Evolutionary conservation across 768 basidiomycete genomes (phyloP), one percentile per base, ranked within the genome.

Genomic region (Gautieria morchelliformis): DNA sequence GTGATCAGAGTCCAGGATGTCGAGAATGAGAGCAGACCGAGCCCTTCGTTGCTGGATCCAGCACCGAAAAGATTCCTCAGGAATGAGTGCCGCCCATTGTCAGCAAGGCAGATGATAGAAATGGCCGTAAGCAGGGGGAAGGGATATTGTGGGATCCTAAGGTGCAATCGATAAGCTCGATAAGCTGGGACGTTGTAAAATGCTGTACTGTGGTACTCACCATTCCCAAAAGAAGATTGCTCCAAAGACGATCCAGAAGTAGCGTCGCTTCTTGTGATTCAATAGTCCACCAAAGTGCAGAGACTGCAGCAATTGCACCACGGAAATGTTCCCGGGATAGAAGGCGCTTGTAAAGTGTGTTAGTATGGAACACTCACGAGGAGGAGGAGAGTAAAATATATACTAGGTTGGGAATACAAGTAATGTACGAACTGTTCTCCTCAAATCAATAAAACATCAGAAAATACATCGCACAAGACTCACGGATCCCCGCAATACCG

Each of bases 171-270:
- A 30, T 27, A 37, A 14, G 35, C 14, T n/a, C n/a, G 30, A 54
- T 5, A 37, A 14, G 35, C 14, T 9, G 10, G 8, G 35, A 37
- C 35, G 10, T 14, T 15, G 22, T 41, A 35, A 22, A 20, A 14
- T 52, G 5, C n/a, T n/a, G n/a, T n/a, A n/a, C n/a, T n/a, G 8
- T 3, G 32, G 8, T 24, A 22, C 27, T 62, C 19, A 55, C 61
- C 64, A 61, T 62, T 78, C 77, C 76, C 76, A 78, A 65, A 71
- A 71, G 68, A 75, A 75, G 53, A 76, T 78, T 3, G 71, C 74
- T 2, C 68, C 67, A 56, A 78, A 78, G 33, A 76, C 75, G 51
- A 80, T 76, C 79, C 79, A 81, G 68, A 81, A 81, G 66, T 76
- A 62, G 19, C 58, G 39, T 11, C 59, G 65, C 58, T 73, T 73